Evolutionary conservation across 352 stramenopile genomes (phyloP), one percentile per base, ranked within the genome.

Genomic region (Pythium periplocum): DNA sequence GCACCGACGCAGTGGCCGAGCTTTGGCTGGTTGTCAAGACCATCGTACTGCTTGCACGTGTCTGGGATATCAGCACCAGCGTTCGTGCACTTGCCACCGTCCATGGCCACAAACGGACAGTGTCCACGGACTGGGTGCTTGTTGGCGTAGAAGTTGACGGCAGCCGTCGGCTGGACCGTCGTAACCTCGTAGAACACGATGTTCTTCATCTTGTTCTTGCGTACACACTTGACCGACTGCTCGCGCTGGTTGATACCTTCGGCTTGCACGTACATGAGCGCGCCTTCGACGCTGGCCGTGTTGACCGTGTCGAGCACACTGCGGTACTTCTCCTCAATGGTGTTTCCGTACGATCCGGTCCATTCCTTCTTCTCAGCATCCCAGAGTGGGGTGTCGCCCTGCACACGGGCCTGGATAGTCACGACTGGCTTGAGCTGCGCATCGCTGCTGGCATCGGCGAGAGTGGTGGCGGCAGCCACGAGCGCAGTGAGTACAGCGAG

Each of bases 191-290:
- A 87, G 51, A 90, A 86, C 26, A 74, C 69, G 1, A 90, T 48
- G 60, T 86, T 83, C 53, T 78, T 62, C 72, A 87, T 84, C 46
- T 73, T 67, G 66, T 87, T 86, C 64, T 87, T 90, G 55, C 73
- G 77, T 38, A 75, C 34, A 48, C 76, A 87, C 38, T 66, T 70
- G 48, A 75, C 66, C 45, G 59, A 71, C 49, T 79, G 64, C 45
- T 80, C 65, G n/a, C 75, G 66, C 33, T 69, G 53, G 58, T 82
- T 82, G 63, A 87, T 86, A 8, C 74, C 68, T 53, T 87, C 74
- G 26, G 74, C 68, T 58, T 87, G 77, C 47, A 87, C 66, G 61
- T 71, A 87, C 77, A 83, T 84, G 43, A 87, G 59, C n/a, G 70
- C 74, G 17, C 77, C 77, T 59, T 87, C 77, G 34, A 87, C 70